These are phyloP conservation scores for Sorghum bicolor DNA, from an alignment of 176 grass and related monocot species.

Conservation along the genomic window Sorghum_bicolor_NCBIv3 NC_012871.2:6621001-6621500, in stretches of 20 bases:
- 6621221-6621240: not conserved
- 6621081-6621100: too few species aligned
- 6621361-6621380: not conserved
- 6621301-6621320: not conserved
- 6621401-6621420: constrained; percentile 42
- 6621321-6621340: not conserved
- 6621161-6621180: not conserved
- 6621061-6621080: too few species aligned
- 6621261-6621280: not conserved
- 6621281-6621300: not conserved
- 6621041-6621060: too few species aligned
- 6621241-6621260: not conserved
- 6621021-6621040: too few species aligned
- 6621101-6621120: not conserved
- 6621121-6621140: not conserved
- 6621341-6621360: constrained; percentile 32
- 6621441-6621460: constrained; percentile 21
- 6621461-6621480: constrained; percentile 1
- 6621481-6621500: not conserved
- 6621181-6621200: not conserved
- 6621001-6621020: not conserved
- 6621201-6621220: not conserved
- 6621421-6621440: constrained; percentile 21
- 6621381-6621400: not conserved
- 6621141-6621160: not conserved